These are phyloP conservation scores for Aspergillus sclerotialis DNA, from an alignment of 2,329 filamentous ascomycete genomes.

Conservation along the genomic window DNA sequence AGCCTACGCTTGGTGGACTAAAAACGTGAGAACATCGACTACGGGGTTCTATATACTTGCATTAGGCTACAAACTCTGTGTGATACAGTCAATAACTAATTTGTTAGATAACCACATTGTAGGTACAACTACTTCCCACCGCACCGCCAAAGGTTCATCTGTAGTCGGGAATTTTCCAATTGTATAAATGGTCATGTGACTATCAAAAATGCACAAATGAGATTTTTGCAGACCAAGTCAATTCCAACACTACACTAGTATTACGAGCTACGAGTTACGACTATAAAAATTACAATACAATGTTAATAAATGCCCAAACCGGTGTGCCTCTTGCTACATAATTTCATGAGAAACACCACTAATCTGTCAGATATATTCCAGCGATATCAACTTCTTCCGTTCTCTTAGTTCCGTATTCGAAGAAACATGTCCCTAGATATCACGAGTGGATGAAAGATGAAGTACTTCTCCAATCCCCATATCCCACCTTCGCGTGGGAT, in stretches of 20 bases:
- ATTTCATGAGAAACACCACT: neutral
- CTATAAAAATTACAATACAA: no score
- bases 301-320: constrained; percentile 30
- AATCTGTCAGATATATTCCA: constrained; percentile 27
- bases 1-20: constrained; percentile 51
- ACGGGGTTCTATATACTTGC: neutral
- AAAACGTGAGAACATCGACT: constrained; percentile 46
- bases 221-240: no score
- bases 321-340: constrained; percentile 13
- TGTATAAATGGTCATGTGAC: no score
- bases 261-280: no score
- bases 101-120: neutral
- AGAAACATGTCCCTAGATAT: constrained; percentile 74
- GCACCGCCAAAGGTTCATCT: no score
- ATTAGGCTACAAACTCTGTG: neutral
- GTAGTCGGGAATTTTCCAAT: no score
- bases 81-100: neutral
- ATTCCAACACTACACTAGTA: no score
- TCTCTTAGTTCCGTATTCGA: constrained; percentile 76
- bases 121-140: no score
- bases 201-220: no score
- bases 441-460: constrained; percentile 89
- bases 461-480: constrained; percentile 27
- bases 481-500: no score
- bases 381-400: constrained; percentile 60